These are phyloP conservation scores for Kodamaea restingae DNA, from an alignment of 805 yeast genomes.

Conservation along the genomic window DNA sequence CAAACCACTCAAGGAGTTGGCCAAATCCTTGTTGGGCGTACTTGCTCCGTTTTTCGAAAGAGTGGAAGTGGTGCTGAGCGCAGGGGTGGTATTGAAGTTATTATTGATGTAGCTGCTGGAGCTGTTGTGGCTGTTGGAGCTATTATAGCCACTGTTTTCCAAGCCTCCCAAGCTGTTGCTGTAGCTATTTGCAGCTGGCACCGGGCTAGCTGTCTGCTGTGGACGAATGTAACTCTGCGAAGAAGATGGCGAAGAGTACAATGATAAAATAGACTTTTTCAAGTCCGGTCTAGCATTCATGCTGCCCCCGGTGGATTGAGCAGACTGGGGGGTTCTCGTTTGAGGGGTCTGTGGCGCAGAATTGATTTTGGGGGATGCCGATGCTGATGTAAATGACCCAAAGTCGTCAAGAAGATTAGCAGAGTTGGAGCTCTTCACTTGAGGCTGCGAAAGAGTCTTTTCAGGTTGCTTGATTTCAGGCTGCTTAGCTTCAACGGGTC, in stretches of 20 bases:
- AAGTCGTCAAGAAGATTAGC: constrained; percentile 34
- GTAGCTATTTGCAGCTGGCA: constrained; percentile 9
- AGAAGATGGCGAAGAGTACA: constrained; percentile 62
- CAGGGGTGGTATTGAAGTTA: constrained; percentile 8
- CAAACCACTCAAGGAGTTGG: constrained; percentile 22
- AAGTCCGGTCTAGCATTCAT: constrained; percentile 65
- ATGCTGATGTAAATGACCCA: constrained; percentile 34
- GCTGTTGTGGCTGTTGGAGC: constrained; percentile 2
- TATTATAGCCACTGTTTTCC: too few species aligned
- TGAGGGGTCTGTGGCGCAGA: constrained; percentile 12
- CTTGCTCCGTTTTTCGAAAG: constrained; percentile 11
- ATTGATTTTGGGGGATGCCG: constrained; percentile 16
- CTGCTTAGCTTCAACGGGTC: background rate
- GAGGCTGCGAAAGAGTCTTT: too few species aligned
- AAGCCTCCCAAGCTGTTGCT: too few species aligned
- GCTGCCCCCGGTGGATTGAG: constrained; percentile 36
- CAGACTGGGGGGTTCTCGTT: constrained; percentile 19
- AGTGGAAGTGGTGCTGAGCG: constrained; percentile 6
- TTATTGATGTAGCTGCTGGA: constrained; percentile 2
- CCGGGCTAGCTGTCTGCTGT: constrained; percentile 12
- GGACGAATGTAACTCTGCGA: constrained; percentile 35
- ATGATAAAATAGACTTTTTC: constrained; percentile 85
- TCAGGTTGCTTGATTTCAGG: background rate
- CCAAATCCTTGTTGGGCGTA: constrained; percentile 8
- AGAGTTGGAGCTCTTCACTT: too few species aligned